Conservation (phyloP, 371 early-diverging fungal genomes). For the Nematocida ironsii region DNA sequence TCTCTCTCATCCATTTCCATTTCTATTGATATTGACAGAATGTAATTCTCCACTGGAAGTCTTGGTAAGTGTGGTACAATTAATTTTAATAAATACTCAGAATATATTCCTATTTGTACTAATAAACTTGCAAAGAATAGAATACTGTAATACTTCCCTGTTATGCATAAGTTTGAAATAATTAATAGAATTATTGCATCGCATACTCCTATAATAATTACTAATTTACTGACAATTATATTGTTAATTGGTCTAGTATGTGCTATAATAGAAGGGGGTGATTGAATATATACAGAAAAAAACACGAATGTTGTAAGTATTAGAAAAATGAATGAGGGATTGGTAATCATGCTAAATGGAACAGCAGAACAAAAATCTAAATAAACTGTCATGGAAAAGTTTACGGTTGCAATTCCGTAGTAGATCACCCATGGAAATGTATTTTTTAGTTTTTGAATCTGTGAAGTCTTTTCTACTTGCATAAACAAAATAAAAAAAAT, state of each 20-base stretch:
- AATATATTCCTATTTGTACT: constrained; percentile 16
- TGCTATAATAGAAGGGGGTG: constrained; percentile 12
- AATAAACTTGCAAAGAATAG: background rate
- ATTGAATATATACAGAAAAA: constrained; percentile 11
- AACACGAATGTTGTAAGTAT: constrained; percentile 8
- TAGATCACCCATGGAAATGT: constrained; percentile 28
- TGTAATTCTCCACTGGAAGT: constrained; percentile 18
- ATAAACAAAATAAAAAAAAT: constrained; percentile 23
- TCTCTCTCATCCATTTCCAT: background rate
- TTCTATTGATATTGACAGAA: background rate
- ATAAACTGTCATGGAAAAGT: constrained; percentile 6
- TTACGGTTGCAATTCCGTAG: constrained; percentile 8
- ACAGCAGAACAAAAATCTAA: background rate
- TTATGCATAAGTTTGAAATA: background rate
- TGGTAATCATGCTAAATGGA: constrained; percentile 2
- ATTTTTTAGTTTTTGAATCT: constrained; percentile 16
- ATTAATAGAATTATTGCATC: background rate
- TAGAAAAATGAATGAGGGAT: constrained; percentile 12
- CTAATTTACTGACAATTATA: background rate
- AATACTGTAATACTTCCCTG: background rate
- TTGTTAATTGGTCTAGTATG: background rate
- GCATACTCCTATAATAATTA: background rate
- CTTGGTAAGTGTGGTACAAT: background rate
- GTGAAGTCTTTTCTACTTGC: background rate
- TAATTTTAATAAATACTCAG: constrained; percentile 10